These are phyloP conservation scores for Candida nemodendra DNA, from an alignment of 805 yeast genomes.

Conservation along the genomic window DNA sequence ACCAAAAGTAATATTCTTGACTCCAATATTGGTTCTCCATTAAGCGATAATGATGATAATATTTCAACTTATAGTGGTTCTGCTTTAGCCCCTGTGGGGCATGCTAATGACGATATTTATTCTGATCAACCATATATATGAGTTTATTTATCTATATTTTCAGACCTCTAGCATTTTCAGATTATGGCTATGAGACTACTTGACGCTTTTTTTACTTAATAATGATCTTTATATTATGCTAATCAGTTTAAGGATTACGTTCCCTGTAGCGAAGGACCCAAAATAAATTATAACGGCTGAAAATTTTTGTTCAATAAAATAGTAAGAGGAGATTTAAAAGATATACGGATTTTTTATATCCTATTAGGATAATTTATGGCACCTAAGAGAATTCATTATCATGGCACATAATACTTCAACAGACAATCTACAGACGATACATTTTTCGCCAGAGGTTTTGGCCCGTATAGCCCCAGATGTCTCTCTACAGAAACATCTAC, in stretches of 20 bases:
- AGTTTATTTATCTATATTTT: neutral
- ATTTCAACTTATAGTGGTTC: conserved; percentile 30
- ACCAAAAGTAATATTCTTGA: conserved; percentile 12
- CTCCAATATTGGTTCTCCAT: conserved; percentile 31
- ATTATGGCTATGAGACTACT: too few species aligned
- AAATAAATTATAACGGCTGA: too few species aligned
- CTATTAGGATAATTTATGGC: too few species aligned
- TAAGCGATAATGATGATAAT: conserved; percentile 32
- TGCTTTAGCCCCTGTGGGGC: conserved; percentile 26
- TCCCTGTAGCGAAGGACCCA: too few species aligned
- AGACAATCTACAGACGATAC: conserved; percentile 49
- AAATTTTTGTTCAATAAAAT: too few species aligned
- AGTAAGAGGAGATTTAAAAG: too few species aligned
- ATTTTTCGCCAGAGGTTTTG: conserved; percentile 78
- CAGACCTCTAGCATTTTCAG: neutral
- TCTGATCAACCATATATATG: conserved; percentile 8
- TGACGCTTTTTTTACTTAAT: too few species aligned
- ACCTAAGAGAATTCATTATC: too few species aligned
- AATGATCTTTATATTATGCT: neutral
- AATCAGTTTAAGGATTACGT: neutral
- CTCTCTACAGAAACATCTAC: conserved; percentile 74
- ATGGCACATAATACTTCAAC: too few species aligned
- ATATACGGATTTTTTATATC: too few species aligned
- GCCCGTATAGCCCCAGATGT: conserved; percentile 85
- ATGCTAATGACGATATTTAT: conserved; percentile 12